These are phyloP conservation scores for Neonectria ditissima DNA, from an alignment of 2,329 filamentous ascomycete species.

Conservation along the genomic window DNA sequence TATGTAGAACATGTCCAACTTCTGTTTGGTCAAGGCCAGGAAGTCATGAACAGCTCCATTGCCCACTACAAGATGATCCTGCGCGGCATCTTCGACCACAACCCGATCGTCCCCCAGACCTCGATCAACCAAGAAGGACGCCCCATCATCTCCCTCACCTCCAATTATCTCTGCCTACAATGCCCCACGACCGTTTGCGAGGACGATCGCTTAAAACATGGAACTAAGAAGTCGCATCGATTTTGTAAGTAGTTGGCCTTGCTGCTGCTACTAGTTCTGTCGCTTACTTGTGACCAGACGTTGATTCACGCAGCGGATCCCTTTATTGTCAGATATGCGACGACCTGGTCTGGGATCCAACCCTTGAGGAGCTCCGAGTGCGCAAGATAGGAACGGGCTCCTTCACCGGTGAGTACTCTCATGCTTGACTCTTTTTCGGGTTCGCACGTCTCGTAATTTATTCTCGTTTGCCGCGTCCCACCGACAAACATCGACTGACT, in stretches of 20 bases:
- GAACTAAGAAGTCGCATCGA: conserved; percentile 75
- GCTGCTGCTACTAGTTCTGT: background rate
- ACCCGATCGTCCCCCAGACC: conserved; percentile 73
- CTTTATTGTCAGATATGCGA: conserved; percentile 86
- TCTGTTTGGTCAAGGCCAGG: conserved; percentile 71
- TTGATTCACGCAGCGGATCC: conserved; percentile 80
- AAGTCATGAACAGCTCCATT: conserved; percentile 75
- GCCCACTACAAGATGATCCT: conserved; percentile 79
- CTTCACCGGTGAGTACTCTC: conserved; percentile 66
- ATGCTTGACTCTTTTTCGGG: background rate
- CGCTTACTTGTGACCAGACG: conserved; percentile 64
- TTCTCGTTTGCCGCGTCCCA: background rate
- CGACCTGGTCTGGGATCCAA: conserved; percentile 86
- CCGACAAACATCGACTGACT: conserved; percentile 12
- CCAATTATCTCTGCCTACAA: conserved; percentile 79
- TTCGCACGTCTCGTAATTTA: background rate
- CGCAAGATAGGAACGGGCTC: conserved; percentile 76
- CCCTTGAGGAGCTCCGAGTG: conserved; percentile 79
- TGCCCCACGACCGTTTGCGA: conserved; percentile 77
- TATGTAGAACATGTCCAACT: conserved; percentile 76
- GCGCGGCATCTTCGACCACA: conserved; percentile 76
- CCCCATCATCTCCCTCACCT: conserved; percentile 70
- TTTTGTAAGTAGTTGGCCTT: conserved; percentile 70
- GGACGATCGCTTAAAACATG: conserved; percentile 75
- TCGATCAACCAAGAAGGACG: conserved; percentile 68